Evolutionary conservation across 768 basidiomycete species (phyloP), one percentile per base, ranked within the genome.

Genomic region (Tephrocybe rancida): DNA sequence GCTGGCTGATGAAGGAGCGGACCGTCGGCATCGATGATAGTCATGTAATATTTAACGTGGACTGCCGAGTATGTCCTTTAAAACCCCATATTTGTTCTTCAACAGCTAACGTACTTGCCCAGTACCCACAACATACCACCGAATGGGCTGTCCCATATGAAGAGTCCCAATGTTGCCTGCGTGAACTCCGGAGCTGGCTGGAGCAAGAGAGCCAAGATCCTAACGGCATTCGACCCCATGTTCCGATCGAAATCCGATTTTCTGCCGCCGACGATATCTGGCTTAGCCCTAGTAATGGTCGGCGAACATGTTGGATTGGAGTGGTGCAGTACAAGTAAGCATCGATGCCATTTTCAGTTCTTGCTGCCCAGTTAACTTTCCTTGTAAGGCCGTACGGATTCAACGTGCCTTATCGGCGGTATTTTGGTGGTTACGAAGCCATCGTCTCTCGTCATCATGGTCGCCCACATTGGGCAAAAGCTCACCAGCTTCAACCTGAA

Each of bases 381-480:
- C 42, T 42, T 60, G 38, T 8, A 56, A 96, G 95, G 64, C 94
- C 95, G 3, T 98, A 95, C 65, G 88, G 88, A 6, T 77, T 87
- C 55, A 83, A 85, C 44, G 86, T 93, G 7, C 88, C 92, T 14
- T 97, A 96, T 73, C 85, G 84, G 52, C 72, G 77, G 51, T 75
- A 92, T 46, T 96, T 98, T 69, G 71, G 77, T 42, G 78, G 77
- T 22, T 97, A 92, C 65, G 92, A 95, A 66, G 61, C 67, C 13
- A 87, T 95, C 61, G 66, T 95, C 54, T 67, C 74, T 19, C 77
- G 74, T 25, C 80, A 94, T 70, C 78, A 80, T 38, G 96, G 94
- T 5, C 80, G 91, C 43, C 95, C 96, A 8, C 96, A 98, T 73
- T 98, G 96, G 96, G 96, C 95, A 0, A 98, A 98, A 70, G 81